Evolutionary conservation across 257 asterid species (phyloP).

Genomic region (Anisodus acutangulus): DNA sequence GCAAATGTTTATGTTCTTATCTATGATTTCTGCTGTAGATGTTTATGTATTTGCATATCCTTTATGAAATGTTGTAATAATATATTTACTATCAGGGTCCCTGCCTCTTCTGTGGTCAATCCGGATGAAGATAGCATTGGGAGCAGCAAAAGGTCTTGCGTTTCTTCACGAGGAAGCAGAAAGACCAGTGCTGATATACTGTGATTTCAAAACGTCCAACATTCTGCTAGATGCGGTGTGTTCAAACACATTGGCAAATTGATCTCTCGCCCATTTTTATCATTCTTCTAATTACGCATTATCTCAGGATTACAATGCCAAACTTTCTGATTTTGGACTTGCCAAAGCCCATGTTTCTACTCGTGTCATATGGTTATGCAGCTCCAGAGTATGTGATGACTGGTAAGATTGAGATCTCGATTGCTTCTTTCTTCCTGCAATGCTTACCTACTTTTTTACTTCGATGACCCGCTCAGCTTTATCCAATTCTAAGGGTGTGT

Average conservation of each 20-base stretch:
- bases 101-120: conserved; percentile 95
- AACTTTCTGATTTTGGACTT: conserved; percentile 96
- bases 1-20: not conserved
- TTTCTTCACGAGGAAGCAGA: conserved; percentile 98
- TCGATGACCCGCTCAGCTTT: not conserved
- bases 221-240: conserved; percentile 92
- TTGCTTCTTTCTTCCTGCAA: not conserved
- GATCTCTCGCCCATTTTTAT: conserved; percentile 26
- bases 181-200: conserved; percentile 76
- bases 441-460: not conserved
- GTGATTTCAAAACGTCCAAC: conserved; percentile 96
- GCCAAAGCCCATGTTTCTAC: conserved; percentile 99
- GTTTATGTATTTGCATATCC: not conserved
- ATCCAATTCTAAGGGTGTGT: not conserved
- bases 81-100: conserved; percentile 64
- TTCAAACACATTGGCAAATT: conserved; percentile 28
- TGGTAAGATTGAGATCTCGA: conserved; percentile 47
- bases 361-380: conserved; percentile 92
- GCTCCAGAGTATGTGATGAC: conserved; percentile 99
- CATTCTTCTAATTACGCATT: conserved; percentile 29
- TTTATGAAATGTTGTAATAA: conserved; percentile 18
- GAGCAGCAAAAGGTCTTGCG: conserved; percentile 96
- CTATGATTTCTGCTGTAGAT: not conserved
- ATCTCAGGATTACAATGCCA: conserved; percentile 89
- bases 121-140: conserved; percentile 95